Evolutionary conservation across 2,329 filamentous ascomycete genomes (phyloP).

Genomic region (Beauveria sp.): DNA sequence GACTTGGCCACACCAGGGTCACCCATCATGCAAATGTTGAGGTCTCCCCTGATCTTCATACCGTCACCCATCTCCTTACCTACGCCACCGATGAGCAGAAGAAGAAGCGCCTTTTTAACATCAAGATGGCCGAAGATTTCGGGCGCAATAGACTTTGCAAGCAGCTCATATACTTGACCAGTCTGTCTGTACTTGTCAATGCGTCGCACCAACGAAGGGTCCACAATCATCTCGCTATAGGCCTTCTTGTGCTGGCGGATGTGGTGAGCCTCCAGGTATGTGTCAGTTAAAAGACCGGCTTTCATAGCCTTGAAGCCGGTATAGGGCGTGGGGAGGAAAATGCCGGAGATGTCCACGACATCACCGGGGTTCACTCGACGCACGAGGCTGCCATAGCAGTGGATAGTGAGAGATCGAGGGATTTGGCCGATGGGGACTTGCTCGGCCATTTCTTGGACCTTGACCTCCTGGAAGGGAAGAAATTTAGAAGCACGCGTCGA

Average conservation of each 20-base stretch:
- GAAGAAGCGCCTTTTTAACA: constrained; percentile 94
- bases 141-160: constrained; percentile 91
- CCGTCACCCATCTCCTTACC: constrained; percentile 95
- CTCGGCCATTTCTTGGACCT: constrained; percentile 98
- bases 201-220: constrained; percentile 68
- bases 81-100: constrained; percentile 91
- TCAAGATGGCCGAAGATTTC: constrained; percentile 96
- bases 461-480: constrained; percentile 94
- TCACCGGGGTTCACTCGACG: constrained; percentile 88
- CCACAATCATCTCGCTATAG: constrained; percentile 85
- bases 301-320: constrained; percentile 98
- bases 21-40: constrained; percentile 98
- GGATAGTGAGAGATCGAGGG: constrained; percentile 78
- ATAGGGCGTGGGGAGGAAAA: constrained; percentile 95
- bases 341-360: constrained; percentile 85
- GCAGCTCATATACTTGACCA: constrained; percentile 90
- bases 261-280: constrained; percentile 90
- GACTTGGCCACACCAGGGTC: constrained; percentile 99
- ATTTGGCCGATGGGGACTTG: constrained; percentile 98
- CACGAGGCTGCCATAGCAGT: constrained; percentile 81
- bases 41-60: constrained; percentile 97
- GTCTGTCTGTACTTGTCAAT: constrained; percentile 80
- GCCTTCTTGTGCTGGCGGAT: constrained; percentile 96
- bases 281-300: constrained; percentile 92
- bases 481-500: constrained; percentile 97